Conservation (phyloP, 2,329 filamentous ascomycete genomes). For the Neophaeococcomyces aloes region DNA sequence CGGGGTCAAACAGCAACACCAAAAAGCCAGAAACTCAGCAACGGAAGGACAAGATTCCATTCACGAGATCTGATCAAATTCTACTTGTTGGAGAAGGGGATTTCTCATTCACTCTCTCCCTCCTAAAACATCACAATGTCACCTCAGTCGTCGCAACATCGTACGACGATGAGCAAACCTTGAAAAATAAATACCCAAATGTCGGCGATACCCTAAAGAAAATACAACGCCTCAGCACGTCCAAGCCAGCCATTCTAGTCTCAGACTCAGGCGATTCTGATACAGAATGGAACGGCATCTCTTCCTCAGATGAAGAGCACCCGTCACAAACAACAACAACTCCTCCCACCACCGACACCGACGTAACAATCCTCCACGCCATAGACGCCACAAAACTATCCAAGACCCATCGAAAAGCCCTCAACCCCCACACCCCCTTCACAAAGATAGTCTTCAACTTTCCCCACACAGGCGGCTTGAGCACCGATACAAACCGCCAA, state of each 20-base stretch:
- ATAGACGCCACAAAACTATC: conserved; percentile 35
- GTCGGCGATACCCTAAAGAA: conserved; percentile 22
- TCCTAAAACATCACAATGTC: conserved; percentile 33
- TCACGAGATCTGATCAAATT: conserved; percentile 32
- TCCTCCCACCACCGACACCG: no score
- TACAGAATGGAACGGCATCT: conserved; percentile 19
- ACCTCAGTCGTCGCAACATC: conserved; percentile 33
- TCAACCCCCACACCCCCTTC: conserved; percentile 39
- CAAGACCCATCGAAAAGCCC: conserved; percentile 21
- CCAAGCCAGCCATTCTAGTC: background rate
- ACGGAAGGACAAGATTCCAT: conserved; percentile 24
- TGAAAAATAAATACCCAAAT: conserved; percentile 66
- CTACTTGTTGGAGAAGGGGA: conserved; percentile 39
- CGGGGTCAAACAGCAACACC: conserved; percentile 1
- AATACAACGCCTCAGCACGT: conserved; percentile 12
- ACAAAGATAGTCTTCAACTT: conserved; percentile 91
- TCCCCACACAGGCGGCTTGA: conserved; percentile 85
- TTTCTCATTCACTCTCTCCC: conserved; percentile 38
- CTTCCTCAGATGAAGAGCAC: no score
- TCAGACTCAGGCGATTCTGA: conserved; percentile 13
- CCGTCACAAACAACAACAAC: no score
- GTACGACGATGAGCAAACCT: conserved; percentile 34
- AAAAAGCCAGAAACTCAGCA: background rate
- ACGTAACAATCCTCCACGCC: conserved; percentile 28
- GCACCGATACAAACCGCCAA: conserved; percentile 87